Conservation (phyloP, 2,329 filamentous ascomycete genomes). For the Trichoderma sp. region DNA sequence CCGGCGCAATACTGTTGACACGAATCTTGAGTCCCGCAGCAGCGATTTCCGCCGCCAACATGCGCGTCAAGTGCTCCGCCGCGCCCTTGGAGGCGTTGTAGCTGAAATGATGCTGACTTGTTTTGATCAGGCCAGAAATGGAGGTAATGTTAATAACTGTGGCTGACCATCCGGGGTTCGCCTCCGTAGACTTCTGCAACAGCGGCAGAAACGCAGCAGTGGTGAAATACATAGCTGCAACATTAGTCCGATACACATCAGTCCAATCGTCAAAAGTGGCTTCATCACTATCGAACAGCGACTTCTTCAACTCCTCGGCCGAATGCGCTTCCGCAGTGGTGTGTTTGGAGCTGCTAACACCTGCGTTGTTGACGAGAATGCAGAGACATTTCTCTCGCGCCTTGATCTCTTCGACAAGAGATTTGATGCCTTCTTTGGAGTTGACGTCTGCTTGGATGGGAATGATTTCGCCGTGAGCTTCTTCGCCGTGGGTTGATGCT, state of each 20-base stretch:
- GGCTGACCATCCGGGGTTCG: slow-evolving; percentile 50
- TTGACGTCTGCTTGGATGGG: slow-evolving; percentile 63
- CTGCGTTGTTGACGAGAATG: slow-evolving; percentile 69
- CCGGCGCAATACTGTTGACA: slow-evolving; percentile 72
- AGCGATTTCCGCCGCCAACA: slow-evolving; percentile 63
- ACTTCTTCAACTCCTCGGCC: slow-evolving; percentile 54
- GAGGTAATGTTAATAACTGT: slow-evolving; percentile 70
- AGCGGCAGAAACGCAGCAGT: slow-evolving; percentile 64
- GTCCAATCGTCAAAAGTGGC: slow-evolving; percentile 68
- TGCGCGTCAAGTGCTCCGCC: slow-evolving; percentile 63
- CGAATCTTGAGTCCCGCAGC: slow-evolving; percentile 63
- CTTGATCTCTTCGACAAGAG: slow-evolving; percentile 58
- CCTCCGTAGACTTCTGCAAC: slow-evolving; percentile 53
- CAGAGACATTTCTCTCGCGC: slow-evolving; percentile 59
- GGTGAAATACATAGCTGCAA: slow-evolving; percentile 67
- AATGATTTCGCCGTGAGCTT: slow-evolving; percentile 56
- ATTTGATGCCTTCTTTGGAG: slow-evolving; percentile 59
- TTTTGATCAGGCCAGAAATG: slow-evolving; percentile 65
- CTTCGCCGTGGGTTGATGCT: slow-evolving; percentile 58
- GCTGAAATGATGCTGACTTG: slow-evolving; percentile 64
- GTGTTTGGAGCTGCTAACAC: slow-evolving; percentile 54
- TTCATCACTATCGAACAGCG: slow-evolving; percentile 66
- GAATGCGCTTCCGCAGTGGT: slow-evolving; percentile 23
- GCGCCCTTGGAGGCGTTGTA: slow-evolving; percentile 68
- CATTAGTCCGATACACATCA: slow-evolving; percentile 73